phyloP scores from a whole-genome alignment of 108 stramenopile genomes.

The Cyclotella choctawhatcheeana region DNA sequence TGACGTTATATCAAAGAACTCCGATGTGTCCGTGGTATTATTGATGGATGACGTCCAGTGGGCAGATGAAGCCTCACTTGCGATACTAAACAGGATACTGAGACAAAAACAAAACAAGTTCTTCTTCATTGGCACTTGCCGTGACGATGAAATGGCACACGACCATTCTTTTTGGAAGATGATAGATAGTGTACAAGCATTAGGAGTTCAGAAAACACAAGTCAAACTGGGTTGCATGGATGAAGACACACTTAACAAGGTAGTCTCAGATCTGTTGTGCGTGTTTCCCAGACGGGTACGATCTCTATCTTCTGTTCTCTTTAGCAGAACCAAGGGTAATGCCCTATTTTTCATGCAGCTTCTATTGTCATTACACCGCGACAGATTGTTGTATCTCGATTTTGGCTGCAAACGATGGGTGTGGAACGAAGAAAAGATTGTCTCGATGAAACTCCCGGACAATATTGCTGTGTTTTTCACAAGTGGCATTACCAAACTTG shows the following conservation, averaged over 20 bases:
- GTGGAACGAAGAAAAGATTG: constrained; percentile 27
- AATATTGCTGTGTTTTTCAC: constrained; percentile 18
- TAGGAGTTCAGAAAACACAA: not conserved
- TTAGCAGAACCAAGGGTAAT: constrained; percentile 29
- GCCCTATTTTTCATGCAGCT: constrained; percentile 19
- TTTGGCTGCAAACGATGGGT: constrained; percentile 17
- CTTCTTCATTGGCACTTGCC: constrained; percentile 24
- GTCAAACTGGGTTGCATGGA: constrained; percentile 3
- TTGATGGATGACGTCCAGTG: constrained; percentile 13
- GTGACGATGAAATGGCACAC: constrained; percentile 16
- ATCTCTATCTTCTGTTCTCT: constrained; percentile 5
- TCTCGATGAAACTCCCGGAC: constrained; percentile 1
- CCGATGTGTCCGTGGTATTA: not conserved
- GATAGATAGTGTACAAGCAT: not conserved
- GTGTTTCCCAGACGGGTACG: constrained; percentile 18
- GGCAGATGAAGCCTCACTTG: constrained; percentile 22
- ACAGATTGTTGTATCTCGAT: constrained; percentile 4
- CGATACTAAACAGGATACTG: constrained; percentile 7
- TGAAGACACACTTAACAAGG: constrained; percentile 15
- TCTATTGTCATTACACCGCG: not conserved
- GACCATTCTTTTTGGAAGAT: constrained; percentile 13
- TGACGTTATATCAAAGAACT: not conserved
- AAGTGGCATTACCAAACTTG: constrained; percentile 8
- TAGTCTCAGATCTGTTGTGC: constrained; percentile 20
- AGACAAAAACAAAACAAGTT: not conserved